Conservation (phyloP, 2,329 filamentous ascomycete genomes). For the Fusarium foetens region DNA sequence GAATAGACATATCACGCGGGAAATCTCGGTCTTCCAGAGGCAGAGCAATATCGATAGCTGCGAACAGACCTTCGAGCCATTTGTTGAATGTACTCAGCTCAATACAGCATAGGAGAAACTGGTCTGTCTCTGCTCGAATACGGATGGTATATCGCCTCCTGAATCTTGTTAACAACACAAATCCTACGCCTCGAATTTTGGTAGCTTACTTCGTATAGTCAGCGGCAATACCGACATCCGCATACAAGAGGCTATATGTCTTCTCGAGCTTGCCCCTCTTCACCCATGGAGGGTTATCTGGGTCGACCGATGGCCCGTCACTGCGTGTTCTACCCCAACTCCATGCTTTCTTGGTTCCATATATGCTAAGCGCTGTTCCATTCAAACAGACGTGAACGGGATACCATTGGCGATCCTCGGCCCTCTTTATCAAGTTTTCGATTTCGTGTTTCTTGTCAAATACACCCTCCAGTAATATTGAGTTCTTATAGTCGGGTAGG, state of each 20-base stretch:
- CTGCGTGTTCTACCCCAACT: conserved; percentile 60
- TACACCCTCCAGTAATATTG: conserved; percentile 64
- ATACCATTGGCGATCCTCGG: conserved; percentile 71
- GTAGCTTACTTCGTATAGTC: conserved; percentile 74
- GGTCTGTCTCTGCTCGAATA: conserved; percentile 77
- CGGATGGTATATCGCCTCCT: conserved; percentile 74
- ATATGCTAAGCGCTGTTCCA: conserved; percentile 74
- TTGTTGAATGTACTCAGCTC: conserved; percentile 72
- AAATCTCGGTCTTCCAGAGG: conserved; percentile 77
- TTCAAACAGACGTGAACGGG: conserved; percentile 71
- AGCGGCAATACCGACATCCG: conserved; percentile 77
- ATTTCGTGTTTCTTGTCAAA: conserved; percentile 74
- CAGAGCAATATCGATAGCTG: conserved; percentile 77
- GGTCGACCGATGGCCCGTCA: conserved; percentile 60
- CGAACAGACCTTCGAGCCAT: conserved; percentile 75
- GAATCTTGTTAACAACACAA: conserved; percentile 12
- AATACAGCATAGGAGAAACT: conserved; percentile 75
- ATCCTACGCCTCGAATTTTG: not conserved
- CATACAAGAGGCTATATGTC: conserved; percentile 78
- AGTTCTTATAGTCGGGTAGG: conserved; percentile 67
- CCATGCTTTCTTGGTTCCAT: conserved; percentile 70
- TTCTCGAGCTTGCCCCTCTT: conserved; percentile 67
- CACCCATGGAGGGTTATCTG: conserved; percentile 62
- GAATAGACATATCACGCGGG: conserved; percentile 70
- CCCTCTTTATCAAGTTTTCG: conserved; percentile 70